Percentiles rank a stretch among this genome's conserved stretches.
phyloP scores from a whole-genome alignment of 495 filamentous ascomycete genomes.

The Aeminium ludgeri region DNA sequence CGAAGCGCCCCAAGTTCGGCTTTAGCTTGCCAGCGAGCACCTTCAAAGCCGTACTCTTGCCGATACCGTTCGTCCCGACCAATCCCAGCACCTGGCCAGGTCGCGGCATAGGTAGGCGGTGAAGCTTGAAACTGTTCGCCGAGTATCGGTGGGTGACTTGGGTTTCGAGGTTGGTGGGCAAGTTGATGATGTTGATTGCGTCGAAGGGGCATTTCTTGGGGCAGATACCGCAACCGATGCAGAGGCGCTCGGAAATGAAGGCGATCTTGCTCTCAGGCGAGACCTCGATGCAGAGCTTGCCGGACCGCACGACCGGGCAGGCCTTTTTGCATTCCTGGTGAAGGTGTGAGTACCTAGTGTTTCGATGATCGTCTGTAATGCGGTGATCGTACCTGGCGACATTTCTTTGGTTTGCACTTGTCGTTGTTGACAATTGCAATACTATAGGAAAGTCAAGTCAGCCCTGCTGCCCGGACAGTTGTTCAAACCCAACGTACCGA shows the following conservation, averaged over 20 bases:
- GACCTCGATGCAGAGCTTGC: constrained; percentile 96
- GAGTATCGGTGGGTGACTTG: constrained; percentile 97
- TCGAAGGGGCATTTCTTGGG: constrained; percentile 99
- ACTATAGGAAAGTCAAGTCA: constrained; percentile 30
- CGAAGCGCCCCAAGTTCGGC: constrained; percentile 86
- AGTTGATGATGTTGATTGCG: constrained; percentile 97
- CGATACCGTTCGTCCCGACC: constrained; percentile 98
- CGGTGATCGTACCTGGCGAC: constrained; percentile 2
- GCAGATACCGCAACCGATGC: constrained; percentile 98
- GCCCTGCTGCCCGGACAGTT: not conserved
- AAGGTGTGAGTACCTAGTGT: constrained; percentile 46
- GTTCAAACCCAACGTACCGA: constrained; percentile 24
- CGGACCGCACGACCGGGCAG: constrained; percentile 92
- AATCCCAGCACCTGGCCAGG: constrained; percentile 94
- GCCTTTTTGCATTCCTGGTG: constrained; percentile 95
- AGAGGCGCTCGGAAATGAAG: constrained; percentile 89
- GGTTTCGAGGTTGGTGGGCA: constrained; percentile 94
- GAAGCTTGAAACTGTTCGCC: constrained; percentile 98
- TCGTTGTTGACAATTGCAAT: constrained; percentile 94
- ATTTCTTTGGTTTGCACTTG: constrained; percentile 38
- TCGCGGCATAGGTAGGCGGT: constrained; percentile 83
- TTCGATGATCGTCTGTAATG: not conserved
- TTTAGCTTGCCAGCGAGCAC: constrained; percentile 96
- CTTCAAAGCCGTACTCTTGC: constrained; percentile 95
- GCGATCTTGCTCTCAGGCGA: constrained; percentile 78